Base-by-base conservation (phyloP, 2,329 filamentous ascomycete genomes). In the Cryphonectria nitschkei region DNA sequence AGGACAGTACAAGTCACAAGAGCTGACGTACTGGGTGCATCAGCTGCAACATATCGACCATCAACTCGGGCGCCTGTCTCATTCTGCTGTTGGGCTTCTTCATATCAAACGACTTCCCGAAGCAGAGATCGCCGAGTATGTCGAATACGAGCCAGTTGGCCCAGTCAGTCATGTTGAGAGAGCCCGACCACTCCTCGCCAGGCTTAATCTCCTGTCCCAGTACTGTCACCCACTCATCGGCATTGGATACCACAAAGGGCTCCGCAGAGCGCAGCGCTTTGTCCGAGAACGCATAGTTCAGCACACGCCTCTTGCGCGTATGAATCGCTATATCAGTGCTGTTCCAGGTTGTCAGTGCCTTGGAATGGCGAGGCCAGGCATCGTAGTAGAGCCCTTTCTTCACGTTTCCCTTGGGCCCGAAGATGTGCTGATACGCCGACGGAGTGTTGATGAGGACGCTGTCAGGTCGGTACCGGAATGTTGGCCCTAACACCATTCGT, bases 251-350 rank as follows among this genome's bases (percentile, higher is more conserved):
- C n/a, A 73, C 61, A 26, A 70, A 72, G 1, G 70, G 65, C 74
- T 84, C 83, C 78, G 83, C 81, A 2, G 77, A 79, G 74, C 81
- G 82, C 50, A 84, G 74, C 2, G 82, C 82, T 50, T 78, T 75
- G 1, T 83, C 81, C 0, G 81, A 82, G 74, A 84, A 84, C 0
- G 82, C 83, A 62, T 83, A 81, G 52, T 79, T 81, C 19, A 84
- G 77, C 5, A 84, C 82, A 26, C 83, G 78, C 19, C 82, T 76
- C 75, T 84, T 83, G 56, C 81, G 79, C 2, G 81, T 81, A 67
- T 84, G 82, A 50, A 81, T 76, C 1, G 75, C 72, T 73, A 84
- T 82, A 67, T 82, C 80, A 54, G 83, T 83, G 1, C 75, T 79
- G 73, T 82, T 83, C 74, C 84, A 81, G 22, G 82, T 82, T 68